Evolutionary conservation across 805 yeast genomes (phyloP).

Genomic region (Yarrowia yakushimensis): DNA sequence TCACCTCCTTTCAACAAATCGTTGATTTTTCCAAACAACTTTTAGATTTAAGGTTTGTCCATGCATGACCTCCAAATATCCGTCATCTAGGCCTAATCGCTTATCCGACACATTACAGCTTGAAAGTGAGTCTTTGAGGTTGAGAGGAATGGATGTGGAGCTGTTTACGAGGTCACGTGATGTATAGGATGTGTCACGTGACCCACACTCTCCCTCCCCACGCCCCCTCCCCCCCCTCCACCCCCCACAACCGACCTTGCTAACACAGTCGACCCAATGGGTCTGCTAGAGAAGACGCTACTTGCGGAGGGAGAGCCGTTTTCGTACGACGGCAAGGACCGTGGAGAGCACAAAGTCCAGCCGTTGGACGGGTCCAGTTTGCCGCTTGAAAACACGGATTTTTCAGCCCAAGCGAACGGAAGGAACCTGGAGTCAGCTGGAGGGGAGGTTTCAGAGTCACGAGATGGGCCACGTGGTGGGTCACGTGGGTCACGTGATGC

Average conservation of each 20-base stretch:
- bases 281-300: constrained; percentile 10
- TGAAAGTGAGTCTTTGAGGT: background rate
- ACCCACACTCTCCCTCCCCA: background rate
- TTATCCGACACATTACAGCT: constrained; percentile 4
- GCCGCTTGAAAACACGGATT: constrained; percentile 18
- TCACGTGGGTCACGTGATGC: no score
- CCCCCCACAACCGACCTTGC: no score
- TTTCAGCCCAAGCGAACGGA: background rate
- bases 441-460: background rate
- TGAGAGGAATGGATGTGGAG: background rate
- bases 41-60: background rate
- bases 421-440: background rate
- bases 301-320: constrained; percentile 8
- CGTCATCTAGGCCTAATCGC: background rate
- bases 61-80: constrained; percentile 1
- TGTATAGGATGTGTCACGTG: background rate
- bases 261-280: constrained; percentile 14
- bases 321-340: constrained; percentile 9
- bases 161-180: background rate
- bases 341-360: background rate
- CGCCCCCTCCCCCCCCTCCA: background rate
- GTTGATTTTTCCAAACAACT: no score
- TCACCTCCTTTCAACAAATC: no score
- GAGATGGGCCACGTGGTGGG: no score
- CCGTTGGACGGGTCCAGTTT: constrained; percentile 15